A percentile compares a stretch with the other conserved stretches of the same genome.
Conservation (phyloP, 257 asterid genomes). For the Paraleonurus japonicus region DNA sequence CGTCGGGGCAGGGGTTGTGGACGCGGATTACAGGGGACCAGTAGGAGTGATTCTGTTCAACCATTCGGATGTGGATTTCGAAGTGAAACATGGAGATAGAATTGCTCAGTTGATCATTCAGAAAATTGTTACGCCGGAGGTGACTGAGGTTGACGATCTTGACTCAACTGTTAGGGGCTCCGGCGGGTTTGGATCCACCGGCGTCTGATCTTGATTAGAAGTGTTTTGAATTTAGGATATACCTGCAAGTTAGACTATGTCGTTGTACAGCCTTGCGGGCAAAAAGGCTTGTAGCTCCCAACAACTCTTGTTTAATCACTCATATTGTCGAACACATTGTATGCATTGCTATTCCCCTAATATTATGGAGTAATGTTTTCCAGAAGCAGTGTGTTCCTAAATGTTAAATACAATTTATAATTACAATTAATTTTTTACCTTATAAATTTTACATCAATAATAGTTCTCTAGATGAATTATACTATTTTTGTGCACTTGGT, state of each 20-base stretch:
- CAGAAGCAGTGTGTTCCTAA: too few relatives aligned
- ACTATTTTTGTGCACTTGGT: too few relatives aligned
- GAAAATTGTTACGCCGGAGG: constrained; percentile 27
- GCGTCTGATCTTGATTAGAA: constrained; percentile 26
- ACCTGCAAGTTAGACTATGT: neutral
- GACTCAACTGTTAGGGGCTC: constrained; percentile 38
- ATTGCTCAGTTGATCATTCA: constrained; percentile 22
- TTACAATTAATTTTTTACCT: too few relatives aligned
- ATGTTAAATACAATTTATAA: too few relatives aligned
- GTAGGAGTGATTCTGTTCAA: constrained; percentile 54
- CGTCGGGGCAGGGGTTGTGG: constrained; percentile 93
- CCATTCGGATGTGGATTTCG: constrained; percentile 18
- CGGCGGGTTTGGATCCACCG: constrained; percentile 53
- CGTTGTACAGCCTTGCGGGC: neutral
- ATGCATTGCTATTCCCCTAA: neutral
- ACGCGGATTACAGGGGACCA: constrained; percentile 73
- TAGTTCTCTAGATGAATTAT: too few relatives aligned
- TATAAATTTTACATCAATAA: too few relatives aligned
- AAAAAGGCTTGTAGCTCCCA: neutral
- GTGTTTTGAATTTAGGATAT: neutral
- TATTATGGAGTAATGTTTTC: too few relatives aligned
- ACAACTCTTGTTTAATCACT: neutral
- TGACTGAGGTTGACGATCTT: constrained; percentile 50
- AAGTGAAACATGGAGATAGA: constrained; percentile 21
- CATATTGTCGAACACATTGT: neutral